These are phyloP conservation scores for Brassica cretica DNA, from an alignment of 345 rosid genomes.

Conservation along the genomic window DNA sequence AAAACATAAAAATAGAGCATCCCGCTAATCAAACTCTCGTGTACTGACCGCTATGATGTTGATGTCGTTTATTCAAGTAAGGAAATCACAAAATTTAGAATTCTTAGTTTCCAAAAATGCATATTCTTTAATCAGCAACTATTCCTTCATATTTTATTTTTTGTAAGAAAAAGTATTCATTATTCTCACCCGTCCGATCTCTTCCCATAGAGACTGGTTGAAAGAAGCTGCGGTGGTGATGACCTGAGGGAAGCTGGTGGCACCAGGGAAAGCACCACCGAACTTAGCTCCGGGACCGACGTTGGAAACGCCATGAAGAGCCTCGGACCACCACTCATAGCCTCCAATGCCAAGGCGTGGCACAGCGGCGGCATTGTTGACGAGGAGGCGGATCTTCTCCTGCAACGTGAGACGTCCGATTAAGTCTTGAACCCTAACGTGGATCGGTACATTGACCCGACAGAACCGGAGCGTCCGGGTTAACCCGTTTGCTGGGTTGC, in stretches of 20 bases:
- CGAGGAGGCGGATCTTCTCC: conserved; percentile 75
- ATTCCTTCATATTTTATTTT: neutral
- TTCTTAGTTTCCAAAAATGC: neutral
- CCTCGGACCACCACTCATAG: conserved; percentile 99
- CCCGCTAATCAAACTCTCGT: conserved; percentile 4
- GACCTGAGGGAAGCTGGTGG: conserved; percentile 97
- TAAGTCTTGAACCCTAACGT: conserved; percentile 72
- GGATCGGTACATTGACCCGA: conserved; percentile 49
- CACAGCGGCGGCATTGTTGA: conserved; percentile 74
- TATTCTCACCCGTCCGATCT: conserved; percentile 73
- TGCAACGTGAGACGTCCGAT: conserved; percentile 72
- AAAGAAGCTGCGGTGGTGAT: conserved; percentile 92
- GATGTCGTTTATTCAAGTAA: conserved; percentile 22
- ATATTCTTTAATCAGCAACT: neutral
- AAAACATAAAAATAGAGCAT: neutral
- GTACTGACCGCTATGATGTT: conserved; percentile 18
- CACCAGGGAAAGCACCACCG: conserved; percentile 66
- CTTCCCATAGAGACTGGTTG: conserved; percentile 79
- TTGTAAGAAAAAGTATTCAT: neutral
- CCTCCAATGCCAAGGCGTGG: conserved; percentile 84
- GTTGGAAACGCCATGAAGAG: conserved; percentile 86
- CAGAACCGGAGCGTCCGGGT: conserved; percentile 64
- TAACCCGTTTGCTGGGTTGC: conserved; percentile 56
- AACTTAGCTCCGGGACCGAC: conserved; percentile 75
- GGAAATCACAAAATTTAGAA: neutral